Base-by-base conservation (phyloP, 108 stramenopile species). In the Nitzschia sp. region DNA sequence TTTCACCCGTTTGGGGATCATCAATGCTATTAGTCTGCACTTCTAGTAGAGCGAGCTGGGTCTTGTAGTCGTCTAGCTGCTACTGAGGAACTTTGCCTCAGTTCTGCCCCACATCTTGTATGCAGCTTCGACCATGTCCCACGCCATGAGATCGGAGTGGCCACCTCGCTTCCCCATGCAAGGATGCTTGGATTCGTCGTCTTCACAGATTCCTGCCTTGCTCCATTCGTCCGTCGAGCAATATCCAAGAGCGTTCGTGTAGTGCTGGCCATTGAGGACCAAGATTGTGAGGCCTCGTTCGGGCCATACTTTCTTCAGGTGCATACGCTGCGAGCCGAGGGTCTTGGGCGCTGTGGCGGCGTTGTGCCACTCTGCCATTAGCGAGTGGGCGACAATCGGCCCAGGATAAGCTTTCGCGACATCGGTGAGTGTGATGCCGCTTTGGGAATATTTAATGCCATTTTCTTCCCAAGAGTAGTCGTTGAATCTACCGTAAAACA, bases 91-190 rank as follows among this genome's bases (percentile, higher is more conserved):
- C n/a, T n/a, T n/a, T n/a, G n/a, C n/a, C n/a, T n/a, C n/a, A n/a
- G n/a, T n/a, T n/a, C n/a, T n/a, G n/a, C n/a, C n/a, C n/a, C n/a
- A n/a, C n/a, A n/a, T n/a, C n/a, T n/a, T n/a, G n/a, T n/a, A n/a
- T n/a, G n/a, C n/a, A n/a, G 54, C 34, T 27, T 68, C 66, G 3
- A 68, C 9, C 11, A 68, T n/a, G 27, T 68, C 66, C 54, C 54
- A 68, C 1, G 66, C 66, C 23, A 68, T 23, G 15, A 68, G 35
- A 36, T 68, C 66, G n/a, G 66, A 54, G 36, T 68, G 66, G 25
- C 66, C 66, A 21, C 66, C 66, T 38, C 66, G 26, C 1, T 34
- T 15, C 1, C 66, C 66, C 0, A 68, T 68, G 31, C 66, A 68
- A 8, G 54, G 66, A 68, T 68, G 66, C 0, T 19, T 54, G 1